Conservation (phyloP, 768 basidiomycete species). For the Boletus rubropictus region DNA sequence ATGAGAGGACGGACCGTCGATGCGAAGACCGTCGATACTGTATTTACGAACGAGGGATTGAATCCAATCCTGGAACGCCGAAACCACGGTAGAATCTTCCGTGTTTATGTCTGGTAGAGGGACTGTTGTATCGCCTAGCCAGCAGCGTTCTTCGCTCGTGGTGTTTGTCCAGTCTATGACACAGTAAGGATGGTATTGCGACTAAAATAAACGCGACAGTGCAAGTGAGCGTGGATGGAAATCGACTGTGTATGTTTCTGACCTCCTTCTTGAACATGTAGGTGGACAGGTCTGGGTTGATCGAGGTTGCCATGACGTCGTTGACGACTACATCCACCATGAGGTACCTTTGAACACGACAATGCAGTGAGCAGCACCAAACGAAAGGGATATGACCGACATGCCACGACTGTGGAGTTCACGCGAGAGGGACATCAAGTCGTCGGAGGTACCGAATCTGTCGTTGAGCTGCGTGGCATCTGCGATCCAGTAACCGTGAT, state of each 20-base stretch:
- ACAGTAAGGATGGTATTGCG: constrained; percentile 76
- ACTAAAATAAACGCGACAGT: constrained; percentile 30
- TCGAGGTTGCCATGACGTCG: constrained; percentile 72
- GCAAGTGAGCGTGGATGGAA: constrained; percentile 2
- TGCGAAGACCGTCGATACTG: constrained; percentile 78
- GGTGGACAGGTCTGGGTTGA: constrained; percentile 54
- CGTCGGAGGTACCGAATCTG: constrained; percentile 66
- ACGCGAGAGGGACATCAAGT: constrained; percentile 59
- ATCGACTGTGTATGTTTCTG: constrained; percentile 7
- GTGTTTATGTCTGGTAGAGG: constrained; percentile 79
- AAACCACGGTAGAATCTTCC: constrained; percentile 54
- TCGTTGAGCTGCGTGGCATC: constrained; percentile 63
- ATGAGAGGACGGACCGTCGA: constrained; percentile 48
- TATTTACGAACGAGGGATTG: constrained; percentile 61
- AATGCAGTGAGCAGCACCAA: not conserved
- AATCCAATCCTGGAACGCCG: constrained; percentile 66
- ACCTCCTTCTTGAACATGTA: constrained; percentile 67
- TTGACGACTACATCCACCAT: constrained; percentile 87
- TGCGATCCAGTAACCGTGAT: constrained; percentile 82
- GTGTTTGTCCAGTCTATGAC: constrained; percentile 63
- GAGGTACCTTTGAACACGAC: constrained; percentile 45
- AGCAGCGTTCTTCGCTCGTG: constrained; percentile 70
- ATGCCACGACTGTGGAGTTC: constrained; percentile 70
- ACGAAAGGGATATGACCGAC: constrained; percentile 32
- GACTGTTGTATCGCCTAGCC: constrained; percentile 74